Base-by-base conservation (phyloP, 1,139 yeast species). In the Lodderomyces oxycetoniae region DNA sequence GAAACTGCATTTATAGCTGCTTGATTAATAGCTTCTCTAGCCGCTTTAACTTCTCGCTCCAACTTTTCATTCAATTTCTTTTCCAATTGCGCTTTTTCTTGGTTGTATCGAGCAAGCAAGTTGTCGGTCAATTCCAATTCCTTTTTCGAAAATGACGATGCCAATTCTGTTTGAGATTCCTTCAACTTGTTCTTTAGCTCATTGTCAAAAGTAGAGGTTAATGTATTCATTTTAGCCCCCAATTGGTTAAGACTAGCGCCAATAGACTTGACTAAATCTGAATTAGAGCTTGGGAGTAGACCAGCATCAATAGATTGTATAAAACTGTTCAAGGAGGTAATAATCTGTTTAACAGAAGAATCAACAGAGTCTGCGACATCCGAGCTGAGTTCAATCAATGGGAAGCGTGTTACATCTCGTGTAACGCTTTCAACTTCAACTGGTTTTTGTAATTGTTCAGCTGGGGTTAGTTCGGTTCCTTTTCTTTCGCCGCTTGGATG, bases 1-100 rank as follows among this genome's bases (percentile, higher is more conserved):
- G 79, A 66, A 26, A 89, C 74, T 41, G 83, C 83, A 57, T 88
- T 91, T 42, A 79, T 79, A 28, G 91, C 89, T 41, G 87, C 85
- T 37, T 79, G 72, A 30, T 78, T 63, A 38, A 87, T 70, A n/a
- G 80, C 76, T 46, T 76, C 69, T 52, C 76, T 78, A 35, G 88
- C 72, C 24, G 86, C 80, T 42, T 75, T 74, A 38, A 89, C 67
- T 57, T 89, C 96, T 22, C 68, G 64, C 16, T 59, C 58, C 47
- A 91, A 66, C 43, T 80, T 74, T 32, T 65, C 62, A 42, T 76
- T 68, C 55, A 82, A 82, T 46, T 77, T 78, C 35, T 69, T 57
- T 44, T 84, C 82, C 46, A 89, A 70, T 43, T 74, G 73, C 36
- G 66, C 55, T 49, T 83, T 81, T 50, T 83, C 86, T 12, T 47